Base-by-base conservation (phyloP, 2,329 filamentous ascomycete species). In the Calonectria henricotiae region DNA sequence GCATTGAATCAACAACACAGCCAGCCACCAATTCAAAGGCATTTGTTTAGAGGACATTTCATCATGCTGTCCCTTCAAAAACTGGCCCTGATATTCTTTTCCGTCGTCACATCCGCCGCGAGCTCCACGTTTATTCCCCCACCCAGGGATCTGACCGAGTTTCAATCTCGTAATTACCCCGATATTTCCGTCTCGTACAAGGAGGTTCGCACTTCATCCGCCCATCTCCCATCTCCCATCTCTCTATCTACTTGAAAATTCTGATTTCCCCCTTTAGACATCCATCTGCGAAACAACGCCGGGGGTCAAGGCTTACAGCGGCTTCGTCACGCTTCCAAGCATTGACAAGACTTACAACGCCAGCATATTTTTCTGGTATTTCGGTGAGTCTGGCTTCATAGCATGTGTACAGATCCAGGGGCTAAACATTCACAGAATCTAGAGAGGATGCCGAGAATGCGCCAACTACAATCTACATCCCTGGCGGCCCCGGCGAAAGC, bases 401-500 rank as follows among this genome's bases (percentile, higher is more conserved):
- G 17, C 5, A 23, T n/a, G 4, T 32, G 25, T 9, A 5, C 1
- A n/a, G n/a, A 1, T 5, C 3, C 12, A 8, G 2, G 20, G 44
- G 11, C 49, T 58, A 43, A 20, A 0, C 0, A 35, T 43, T 0
- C 4, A 15, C 3, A 78, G 83, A 80, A 35, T 81, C 82, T 0
- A 80, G 83, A 9, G 78, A 83, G 7, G 65, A 77, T 5, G 67
- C 77, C 1, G 58, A 55, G 0, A 74, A 65, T 20, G 78, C 75
- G 0, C 73, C 74, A 0, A 78, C 75, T 2, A 73, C 83, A 85
- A 87, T 92, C 77, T 92, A 88, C 85, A 82, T 92, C 67, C 91
- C 90, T 77, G 90, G 90, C 58, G 90, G 90, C 1, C 90, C 90
- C 0, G 90, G 90, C 5, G 83, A 85, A 60, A 89, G 87, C 74